Evolutionary conservation across 2,329 filamentous ascomycete species (phyloP).

Genomic region (Fusarium equiseti): DNA sequence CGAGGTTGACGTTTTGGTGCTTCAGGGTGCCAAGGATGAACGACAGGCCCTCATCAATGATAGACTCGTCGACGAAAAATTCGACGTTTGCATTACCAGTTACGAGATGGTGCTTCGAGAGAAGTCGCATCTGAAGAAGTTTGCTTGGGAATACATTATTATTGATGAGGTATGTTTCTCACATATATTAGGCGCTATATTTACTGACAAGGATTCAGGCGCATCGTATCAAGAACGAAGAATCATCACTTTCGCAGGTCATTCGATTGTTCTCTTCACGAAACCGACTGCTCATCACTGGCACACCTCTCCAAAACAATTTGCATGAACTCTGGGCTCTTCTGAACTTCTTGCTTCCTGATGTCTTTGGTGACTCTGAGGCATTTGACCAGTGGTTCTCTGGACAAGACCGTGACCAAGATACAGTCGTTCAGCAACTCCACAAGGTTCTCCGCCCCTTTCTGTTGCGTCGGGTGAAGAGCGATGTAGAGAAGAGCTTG

Average conservation of each 20-base stretch:
- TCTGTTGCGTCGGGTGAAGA: conserved; percentile 94
- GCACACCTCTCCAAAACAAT: conserved; percentile 97
- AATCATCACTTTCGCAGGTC: conserved; percentile 95
- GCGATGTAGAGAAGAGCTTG: conserved; percentile 96
- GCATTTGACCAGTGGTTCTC: conserved; percentile 99
- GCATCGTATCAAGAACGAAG: conserved; percentile 99
- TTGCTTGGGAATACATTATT: conserved; percentile 99
- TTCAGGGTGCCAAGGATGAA: conserved; percentile 96
- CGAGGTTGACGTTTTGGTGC: conserved; percentile 91
- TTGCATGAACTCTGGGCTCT: conserved; percentile 97
- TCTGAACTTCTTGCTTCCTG: conserved; percentile 96
- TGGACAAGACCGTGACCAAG: conserved; percentile 88
- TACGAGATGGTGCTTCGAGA: conserved; percentile 99
- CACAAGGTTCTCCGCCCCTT: conserved; percentile 95
- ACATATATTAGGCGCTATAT: not conserved
- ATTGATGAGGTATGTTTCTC: conserved; percentile 77
- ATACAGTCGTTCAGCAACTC: conserved; percentile 94
- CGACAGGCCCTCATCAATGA: conserved; percentile 89
- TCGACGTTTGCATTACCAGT: conserved; percentile 97
- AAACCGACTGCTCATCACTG: conserved; percentile 94
- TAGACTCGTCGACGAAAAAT: conserved; percentile 91
- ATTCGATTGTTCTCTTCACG: conserved; percentile 96
- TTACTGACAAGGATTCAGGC: conserved; percentile 58
- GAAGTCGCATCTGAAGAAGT: conserved; percentile 94
- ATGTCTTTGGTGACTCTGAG: conserved; percentile 96